phyloP scores from a whole-genome alignment of 2,329 filamentous ascomycete species.

The Trichoderma gracile region DNA sequence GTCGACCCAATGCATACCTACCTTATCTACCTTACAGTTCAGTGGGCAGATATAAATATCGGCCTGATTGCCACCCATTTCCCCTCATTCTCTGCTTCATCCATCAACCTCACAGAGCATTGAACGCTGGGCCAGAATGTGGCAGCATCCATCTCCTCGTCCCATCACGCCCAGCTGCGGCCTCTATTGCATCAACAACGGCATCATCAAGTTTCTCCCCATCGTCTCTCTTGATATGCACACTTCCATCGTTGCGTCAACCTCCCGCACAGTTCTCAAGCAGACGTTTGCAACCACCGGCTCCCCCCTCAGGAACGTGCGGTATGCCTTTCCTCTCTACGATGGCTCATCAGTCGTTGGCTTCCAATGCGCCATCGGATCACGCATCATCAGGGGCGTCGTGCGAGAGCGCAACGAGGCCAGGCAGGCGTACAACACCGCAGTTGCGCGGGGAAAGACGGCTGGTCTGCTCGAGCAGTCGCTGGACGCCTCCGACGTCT shows the following conservation, averaged over 20 bases:
- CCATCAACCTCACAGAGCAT: too few species aligned
- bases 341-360: conserved; percentile 69
- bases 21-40: too few species aligned
- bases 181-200: conserved; percentile 37
- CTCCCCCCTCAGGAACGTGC: conserved; percentile 46
- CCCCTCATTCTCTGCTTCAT: too few species aligned
- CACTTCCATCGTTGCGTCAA: conserved; percentile 60
- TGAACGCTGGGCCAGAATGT: too few species aligned
- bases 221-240: conserved; percentile 59
- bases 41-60: too few species aligned
- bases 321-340: conserved; percentile 71
- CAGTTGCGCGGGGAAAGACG: conserved; percentile 58
- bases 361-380: conserved; percentile 65
- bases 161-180: conserved; percentile 35
- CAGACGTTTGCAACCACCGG: conserved; percentile 61
- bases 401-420: conserved; percentile 68
- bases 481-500: conserved; percentile 62
- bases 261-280: conserved; percentile 48
- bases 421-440: conserved; percentile 58
- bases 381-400: conserved; percentile 60
- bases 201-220: conserved; percentile 51
- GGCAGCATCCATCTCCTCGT: background rate
- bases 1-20: too few species aligned
- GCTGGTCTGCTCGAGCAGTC: conserved; percentile 68
- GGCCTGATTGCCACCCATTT: too few species aligned